These are phyloP conservation scores for Paramecium biaurelia DNA, from an alignment of 73 alveolate genomes.

Conservation along the genomic window DNA sequence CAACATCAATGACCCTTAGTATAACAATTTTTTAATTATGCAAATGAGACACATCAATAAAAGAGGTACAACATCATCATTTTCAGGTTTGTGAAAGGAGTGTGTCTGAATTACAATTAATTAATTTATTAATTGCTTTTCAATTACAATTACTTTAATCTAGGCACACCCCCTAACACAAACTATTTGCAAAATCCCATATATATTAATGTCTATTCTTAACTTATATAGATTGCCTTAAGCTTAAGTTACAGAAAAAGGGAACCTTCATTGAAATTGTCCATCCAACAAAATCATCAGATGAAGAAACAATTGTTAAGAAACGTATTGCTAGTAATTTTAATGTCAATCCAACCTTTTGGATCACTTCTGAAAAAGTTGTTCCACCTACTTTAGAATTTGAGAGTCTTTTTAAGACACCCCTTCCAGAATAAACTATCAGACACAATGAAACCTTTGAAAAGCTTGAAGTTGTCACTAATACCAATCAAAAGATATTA, in stretches of 20 bases:
- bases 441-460: constrained; percentile 5
- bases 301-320: background rate
- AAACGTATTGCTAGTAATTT: background rate
- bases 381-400: background rate
- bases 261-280: background rate
- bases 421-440: background rate
- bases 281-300: background rate
- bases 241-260: background rate
- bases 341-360: background rate
- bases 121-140: constrained; percentile 26
- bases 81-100: background rate
- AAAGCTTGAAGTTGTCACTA: constrained; percentile 17
- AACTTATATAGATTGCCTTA: background rate
- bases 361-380: background rate
- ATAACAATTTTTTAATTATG: background rate
- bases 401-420: background rate
- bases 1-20: background rate
- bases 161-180: constrained; percentile 22
- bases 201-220: background rate
- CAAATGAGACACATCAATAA: background rate
- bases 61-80: background rate
- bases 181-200: background rate
- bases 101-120: constrained; percentile 26
- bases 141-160: constrained; percentile 28
- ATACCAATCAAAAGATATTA: background rate